phyloP scores from a whole-genome alignment of 2,329 filamentous ascomycete species.

The Fusarium paranaense region DNA sequence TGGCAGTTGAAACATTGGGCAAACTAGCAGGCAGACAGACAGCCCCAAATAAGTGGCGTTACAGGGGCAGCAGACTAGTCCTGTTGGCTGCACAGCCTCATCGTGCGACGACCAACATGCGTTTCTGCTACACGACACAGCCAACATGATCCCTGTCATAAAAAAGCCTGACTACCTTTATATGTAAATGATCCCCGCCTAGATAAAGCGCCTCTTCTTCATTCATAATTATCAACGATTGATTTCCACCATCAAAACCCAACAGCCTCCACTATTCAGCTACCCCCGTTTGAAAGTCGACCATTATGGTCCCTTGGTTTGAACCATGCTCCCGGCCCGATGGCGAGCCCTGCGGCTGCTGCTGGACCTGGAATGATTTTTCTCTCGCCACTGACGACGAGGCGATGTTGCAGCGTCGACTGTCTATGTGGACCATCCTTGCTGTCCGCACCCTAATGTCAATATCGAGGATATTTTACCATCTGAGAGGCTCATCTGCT shows the following conservation, averaged over 20 bases:
- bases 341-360: background rate
- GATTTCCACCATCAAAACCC: no score
- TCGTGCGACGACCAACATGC: background rate
- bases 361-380: background rate
- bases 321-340: background rate
- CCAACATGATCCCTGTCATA: background rate
- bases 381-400: background rate
- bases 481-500: background rate
- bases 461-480: background rate
- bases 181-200: background rate
- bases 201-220: background rate
- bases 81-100: background rate
- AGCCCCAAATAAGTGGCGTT: background rate
- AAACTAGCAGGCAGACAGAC: background rate
- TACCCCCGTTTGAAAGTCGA: background rate
- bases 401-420: background rate
- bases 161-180: background rate
- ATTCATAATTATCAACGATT: background rate
- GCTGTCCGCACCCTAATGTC: background rate
- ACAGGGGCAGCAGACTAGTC: background rate
- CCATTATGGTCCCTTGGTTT: background rate
- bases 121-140: background rate
- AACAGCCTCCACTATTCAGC: background rate
- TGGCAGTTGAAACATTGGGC: background rate
- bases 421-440: background rate